These are phyloP conservation scores for Pisolithus tinctorius DNA, from an alignment of 768 basidiomycete genomes.

Conservation along the genomic window DNA sequence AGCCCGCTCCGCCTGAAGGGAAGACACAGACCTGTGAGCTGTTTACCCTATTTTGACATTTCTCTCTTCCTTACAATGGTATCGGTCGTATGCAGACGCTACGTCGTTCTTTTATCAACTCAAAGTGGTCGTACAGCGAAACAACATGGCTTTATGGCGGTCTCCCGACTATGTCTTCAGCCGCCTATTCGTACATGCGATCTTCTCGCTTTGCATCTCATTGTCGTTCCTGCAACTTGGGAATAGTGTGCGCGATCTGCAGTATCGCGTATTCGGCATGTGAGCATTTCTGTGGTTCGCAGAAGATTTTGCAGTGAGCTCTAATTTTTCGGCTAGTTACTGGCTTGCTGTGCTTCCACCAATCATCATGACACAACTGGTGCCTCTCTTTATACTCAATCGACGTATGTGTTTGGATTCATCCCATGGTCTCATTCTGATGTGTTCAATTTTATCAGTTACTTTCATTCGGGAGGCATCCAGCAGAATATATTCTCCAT, in stretches of 20 bases:
- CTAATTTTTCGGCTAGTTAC: conserved; percentile 34
- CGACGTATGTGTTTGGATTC: conserved; percentile 37
- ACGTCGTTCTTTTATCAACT: conserved; percentile 75
- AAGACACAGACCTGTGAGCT: conserved; percentile 43
- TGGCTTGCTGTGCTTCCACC: conserved; percentile 65
- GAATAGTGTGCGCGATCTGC: conserved; percentile 54
- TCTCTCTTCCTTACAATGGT: neutral
- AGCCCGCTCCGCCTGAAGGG: conserved; percentile 33
- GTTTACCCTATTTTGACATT: neutral
- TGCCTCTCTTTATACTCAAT: conserved; percentile 77
- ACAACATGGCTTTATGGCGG: conserved; percentile 70
- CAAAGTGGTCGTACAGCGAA: conserved; percentile 55
- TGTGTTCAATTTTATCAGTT: conserved; percentile 12
- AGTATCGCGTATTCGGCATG: conserved; percentile 80
- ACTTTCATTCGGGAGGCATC: conserved; percentile 56
- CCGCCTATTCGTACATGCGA: conserved; percentile 68
- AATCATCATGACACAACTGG: conserved; percentile 62
- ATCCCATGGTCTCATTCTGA: neutral
- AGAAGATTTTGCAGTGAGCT: neutral
- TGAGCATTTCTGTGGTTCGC: conserved; percentile 26
- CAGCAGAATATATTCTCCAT: conserved; percentile 80
- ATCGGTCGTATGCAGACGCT: conserved; percentile 44
- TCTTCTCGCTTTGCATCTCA: conserved; percentile 65
- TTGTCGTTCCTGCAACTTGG: conserved; percentile 77
- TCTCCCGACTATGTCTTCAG: conserved; percentile 84